Evolutionary conservation across 208 protist genomes (phyloP), one percentile per base, ranked within the genome.

Genomic region (Lotmaria passim): DNA sequence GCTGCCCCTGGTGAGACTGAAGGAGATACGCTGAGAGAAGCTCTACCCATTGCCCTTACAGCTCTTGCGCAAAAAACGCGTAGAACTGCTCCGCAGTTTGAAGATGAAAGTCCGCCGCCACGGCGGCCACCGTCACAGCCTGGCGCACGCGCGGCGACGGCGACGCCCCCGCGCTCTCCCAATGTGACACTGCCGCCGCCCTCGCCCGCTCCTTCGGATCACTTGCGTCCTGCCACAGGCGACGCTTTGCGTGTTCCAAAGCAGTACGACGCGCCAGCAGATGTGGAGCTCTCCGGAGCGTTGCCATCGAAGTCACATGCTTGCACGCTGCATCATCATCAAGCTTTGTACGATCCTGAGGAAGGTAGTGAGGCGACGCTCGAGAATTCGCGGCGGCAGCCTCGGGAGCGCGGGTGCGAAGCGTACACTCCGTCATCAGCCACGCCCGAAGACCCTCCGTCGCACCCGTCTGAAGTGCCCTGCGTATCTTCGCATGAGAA

Each of bases 21-120:
- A n/a, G n/a, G n/a, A n/a, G n/a, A n/a, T n/a, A n/a, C n/a, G n/a
- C n/a, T n/a, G n/a, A n/a, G n/a, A n/a, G n/a, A n/a, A n/a, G n/a
- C n/a, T n/a, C n/a, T n/a, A n/a, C n/a, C n/a, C n/a, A n/a, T n/a
- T n/a, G n/a, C n/a, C n/a, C n/a, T n/a, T n/a, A n/a, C n/a, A n/a
- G n/a, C n/a, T n/a, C n/a, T n/a, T n/a, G n/a, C n/a, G n/a, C n/a
- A n/a, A n/a, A n/a, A n/a, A n/a, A n/a, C n/a, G n/a, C n/a, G n/a
- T n/a, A n/a, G n/a, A n/a, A n/a, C n/a, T 26, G 26, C 15, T 28
- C 23, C 2, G 3, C 41, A 10, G 15, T 3, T 17, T 17, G n/a
- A 34, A 58, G 52, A 58, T 2, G 26, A 50, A 36, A 79, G 73
- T 23, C 73, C 73, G 5, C 62, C 73, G 12, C 73, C 73, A 0